Base-by-base conservation (phyloP, 2,329 filamentous ascomycete genomes). In the Colletotrichum sublineola region DNA sequence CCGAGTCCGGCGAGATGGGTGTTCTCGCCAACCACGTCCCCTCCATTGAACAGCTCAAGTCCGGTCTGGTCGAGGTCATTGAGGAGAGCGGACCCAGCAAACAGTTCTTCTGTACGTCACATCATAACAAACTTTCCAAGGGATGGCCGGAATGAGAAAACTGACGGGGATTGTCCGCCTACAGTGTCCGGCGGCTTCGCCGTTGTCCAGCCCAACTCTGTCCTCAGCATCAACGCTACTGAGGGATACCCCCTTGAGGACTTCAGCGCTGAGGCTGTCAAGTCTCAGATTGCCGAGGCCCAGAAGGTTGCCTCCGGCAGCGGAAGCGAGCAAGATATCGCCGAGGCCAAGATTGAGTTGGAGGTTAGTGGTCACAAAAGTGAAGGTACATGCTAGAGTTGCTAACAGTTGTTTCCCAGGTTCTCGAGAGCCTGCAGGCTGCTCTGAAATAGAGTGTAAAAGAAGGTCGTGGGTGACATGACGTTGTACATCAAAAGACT, bases 1-100 rank as follows among this genome's bases (percentile, higher is more conserved):
- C 96, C 81, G 96, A 97, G 85, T 97, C 95, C 75, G 96, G 96
- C 84, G 96, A 98, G 80, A 99, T 99, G 96, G 96, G 96, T 93
- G 93, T 99, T 80, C 93, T 99, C 82, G 96, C 96, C 84, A 97
- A 96, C 90, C 96, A 99, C 91, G 96, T 99, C 80, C 95, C 96
- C 76, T 95, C 95, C 75, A 98, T 99, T 82, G 96, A 99, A 90
- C 96, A 99, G 89, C 90, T 99, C 85, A 97, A 97, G 91, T 95
- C 96, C 74, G 96, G 96, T 81, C 87, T 98, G 78, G 90, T 99
- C 78, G 96, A 98, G 89, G 89, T 99, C 81, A 91, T 98, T 78
- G 96, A 98, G 89, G 96, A 99, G 90, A 90, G 87, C 81, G 94
- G 94, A 81, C 88, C 88, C 82, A 87, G 84, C 93, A 99, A 99